Evolutionary conservation across 441 rosid species (phyloP).

Genomic region (Adansonia rubrostipa): DNA sequence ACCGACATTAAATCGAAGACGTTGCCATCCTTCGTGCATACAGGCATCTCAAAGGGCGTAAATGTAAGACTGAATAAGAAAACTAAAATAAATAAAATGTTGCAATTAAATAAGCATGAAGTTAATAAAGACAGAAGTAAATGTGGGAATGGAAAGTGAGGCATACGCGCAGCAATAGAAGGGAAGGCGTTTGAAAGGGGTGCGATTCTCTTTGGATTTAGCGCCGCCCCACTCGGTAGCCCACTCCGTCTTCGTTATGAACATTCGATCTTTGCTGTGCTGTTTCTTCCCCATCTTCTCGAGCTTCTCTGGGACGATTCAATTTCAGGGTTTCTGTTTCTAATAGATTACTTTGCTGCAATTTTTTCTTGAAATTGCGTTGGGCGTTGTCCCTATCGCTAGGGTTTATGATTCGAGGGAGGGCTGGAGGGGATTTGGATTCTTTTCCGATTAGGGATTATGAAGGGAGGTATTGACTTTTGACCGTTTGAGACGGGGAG

Average conservation of each 20-base stretch:
- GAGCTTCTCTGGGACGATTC: too few species aligned
- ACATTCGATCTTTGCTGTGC: conserved; percentile 95
- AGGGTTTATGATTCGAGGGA: conserved; percentile 26
- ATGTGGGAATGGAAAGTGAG: background rate
- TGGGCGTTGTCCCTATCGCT: background rate
- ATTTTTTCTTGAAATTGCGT: background rate
- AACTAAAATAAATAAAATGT: background rate
- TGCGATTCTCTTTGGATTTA: conserved; percentile 69
- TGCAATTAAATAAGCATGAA: background rate
- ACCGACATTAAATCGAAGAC: conserved; percentile 85
- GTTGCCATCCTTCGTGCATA: conserved; percentile 83
- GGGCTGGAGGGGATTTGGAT: background rate
- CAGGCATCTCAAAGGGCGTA: conserved; percentile 81
- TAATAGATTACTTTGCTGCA: background rate
- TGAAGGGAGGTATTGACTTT: conserved; percentile 6
- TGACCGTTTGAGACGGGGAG: conserved; percentile 17
- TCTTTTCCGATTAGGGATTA: background rate
- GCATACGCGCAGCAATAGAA: conserved; percentile 97
- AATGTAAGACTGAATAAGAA: conserved; percentile 75
- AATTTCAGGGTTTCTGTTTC: conserved; percentile 21
- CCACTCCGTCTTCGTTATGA: conserved; percentile 93
- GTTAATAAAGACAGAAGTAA: background rate
- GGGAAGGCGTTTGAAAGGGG: conserved; percentile 94
- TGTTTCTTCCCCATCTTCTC: conserved; percentile 84
- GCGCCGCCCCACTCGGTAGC: conserved; percentile 99